Evolutionary conservation across 768 basidiomycete species (phyloP).

Genomic region (Boletus reticuloceps): DNA sequence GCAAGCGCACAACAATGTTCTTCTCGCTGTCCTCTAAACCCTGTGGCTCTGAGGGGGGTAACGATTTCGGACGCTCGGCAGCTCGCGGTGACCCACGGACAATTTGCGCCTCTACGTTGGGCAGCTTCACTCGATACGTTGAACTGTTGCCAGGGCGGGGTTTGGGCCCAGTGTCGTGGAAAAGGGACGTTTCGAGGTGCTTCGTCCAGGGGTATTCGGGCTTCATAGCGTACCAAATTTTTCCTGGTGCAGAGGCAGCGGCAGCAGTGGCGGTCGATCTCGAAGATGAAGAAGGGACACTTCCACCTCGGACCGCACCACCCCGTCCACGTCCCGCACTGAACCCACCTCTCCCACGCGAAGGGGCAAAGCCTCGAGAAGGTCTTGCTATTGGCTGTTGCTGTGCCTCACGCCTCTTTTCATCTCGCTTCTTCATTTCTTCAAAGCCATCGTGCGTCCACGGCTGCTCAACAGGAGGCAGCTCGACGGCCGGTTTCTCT

Average conservation of each 20-base stretch:
- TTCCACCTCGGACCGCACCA: constrained; percentile 46
- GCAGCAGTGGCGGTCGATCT: constrained; percentile 30
- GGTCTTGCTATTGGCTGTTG: constrained; percentile 31
- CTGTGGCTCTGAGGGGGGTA: constrained; percentile 18
- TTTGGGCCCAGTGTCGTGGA: constrained; percentile 58
- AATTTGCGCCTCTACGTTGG: constrained; percentile 44
- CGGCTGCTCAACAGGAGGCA: constrained; percentile 61
- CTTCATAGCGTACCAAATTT: constrained; percentile 70
- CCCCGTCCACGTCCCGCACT: constrained; percentile 42
- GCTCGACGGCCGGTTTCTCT: constrained; percentile 23
- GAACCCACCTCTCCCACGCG: constrained; percentile 50
- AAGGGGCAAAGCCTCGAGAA: constrained; percentile 34
- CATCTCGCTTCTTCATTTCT: constrained; percentile 78
- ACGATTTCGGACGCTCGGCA: constrained; percentile 9
- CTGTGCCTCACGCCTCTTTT: constrained; percentile 41
- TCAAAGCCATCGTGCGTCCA: constrained; percentile 91
- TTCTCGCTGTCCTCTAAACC: constrained; percentile 45
- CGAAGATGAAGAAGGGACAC: constrained; percentile 30
- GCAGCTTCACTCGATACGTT: constrained; percentile 60
- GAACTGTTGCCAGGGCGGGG: constrained; percentile 55
- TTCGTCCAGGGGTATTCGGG: constrained; percentile 84
- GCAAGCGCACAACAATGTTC: constrained; percentile 54
- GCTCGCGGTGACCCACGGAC: constrained; percentile 37
- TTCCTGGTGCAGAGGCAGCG: constrained; percentile 33
- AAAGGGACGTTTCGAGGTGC: constrained; percentile 73